Evolutionary conservation across 208 protist genomes (phyloP), one percentile per base, ranked within the genome.

Genomic region (Trypanosoma avium): DNA sequence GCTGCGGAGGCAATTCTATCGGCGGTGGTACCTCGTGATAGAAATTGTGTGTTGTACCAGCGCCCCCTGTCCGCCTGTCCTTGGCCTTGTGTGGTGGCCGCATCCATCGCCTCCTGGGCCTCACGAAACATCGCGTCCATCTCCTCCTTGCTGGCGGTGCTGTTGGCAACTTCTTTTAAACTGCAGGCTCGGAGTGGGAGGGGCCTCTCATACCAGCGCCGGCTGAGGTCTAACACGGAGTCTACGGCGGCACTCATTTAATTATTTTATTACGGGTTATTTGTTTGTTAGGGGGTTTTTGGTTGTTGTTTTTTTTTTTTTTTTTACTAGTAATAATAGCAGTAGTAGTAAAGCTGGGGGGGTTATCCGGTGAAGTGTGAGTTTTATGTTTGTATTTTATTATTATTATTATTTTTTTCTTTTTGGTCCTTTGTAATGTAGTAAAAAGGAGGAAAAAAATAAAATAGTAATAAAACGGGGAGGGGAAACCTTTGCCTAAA

Each of bases 31-130:
- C 90, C 90, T 43, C 87, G 87, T 7, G 77, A 76, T 5, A 93
- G 75, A 69, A 96, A 96, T 72, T 96, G 90, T 49, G 83, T 19
- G 61, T 75, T 96, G 75, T 94, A 96, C 90, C 90, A 96, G 17
- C 87, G 80, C 12, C 85, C 79, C 17, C 79, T 84, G 71, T 94
- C 87, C 50, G 79, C 61, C 64, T 92, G 76, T 38, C 74, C 77
- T 42, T 78, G 67, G 47, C 74, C 77, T 42, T 78, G 67, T 52
- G 67, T 71, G 15, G 49, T 77, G 54, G 92, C 84, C n/a, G 65
- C 52, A 17, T 94, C 87, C 1, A 96, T 62, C 10, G 90, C 67
- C 17, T 62, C 53, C 74, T 92, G 90, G 15, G 90, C 90, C 70
- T 96, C 87, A 54, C 81, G 65, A 67, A 81, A 94, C 76, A 81